Percentiles rank a stretch among this genome's conserved stretches.
Conservation (phyloP, 2,329 filamentous ascomycete species). For the Apiospora kogelbergensis region DNA sequence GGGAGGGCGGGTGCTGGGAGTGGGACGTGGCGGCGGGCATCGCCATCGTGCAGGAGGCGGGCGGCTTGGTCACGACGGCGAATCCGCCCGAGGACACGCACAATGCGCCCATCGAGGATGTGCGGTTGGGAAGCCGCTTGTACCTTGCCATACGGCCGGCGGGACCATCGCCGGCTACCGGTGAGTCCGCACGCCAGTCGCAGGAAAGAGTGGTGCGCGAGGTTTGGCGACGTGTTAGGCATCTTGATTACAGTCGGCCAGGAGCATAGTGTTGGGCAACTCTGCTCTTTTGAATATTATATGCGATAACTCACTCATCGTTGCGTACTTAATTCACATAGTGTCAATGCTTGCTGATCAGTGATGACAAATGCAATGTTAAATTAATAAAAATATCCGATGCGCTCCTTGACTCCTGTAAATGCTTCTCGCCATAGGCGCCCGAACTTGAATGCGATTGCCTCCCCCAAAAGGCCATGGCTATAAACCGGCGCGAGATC, state of each 20-base stretch:
- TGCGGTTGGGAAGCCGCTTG: slow-evolving; percentile 63
- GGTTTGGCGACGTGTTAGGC: slow-evolving; percentile 68
- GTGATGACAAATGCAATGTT: not conserved
- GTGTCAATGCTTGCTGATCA: not conserved
- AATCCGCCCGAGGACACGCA: slow-evolving; percentile 64
- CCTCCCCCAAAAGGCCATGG: not conserved
- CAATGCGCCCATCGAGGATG: slow-evolving; percentile 57
- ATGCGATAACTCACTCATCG: too few species aligned
- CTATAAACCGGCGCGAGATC: not conserved
- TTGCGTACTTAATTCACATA: too few species aligned
- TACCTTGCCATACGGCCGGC: slow-evolving; percentile 74
- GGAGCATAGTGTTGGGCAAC: slow-evolving; percentile 43
- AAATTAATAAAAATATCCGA: not conserved
- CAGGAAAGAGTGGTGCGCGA: slow-evolving; percentile 72
- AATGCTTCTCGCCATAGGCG: not conserved
- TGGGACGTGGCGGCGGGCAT: slow-evolving; percentile 80
- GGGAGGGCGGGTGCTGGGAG: slow-evolving; percentile 81
- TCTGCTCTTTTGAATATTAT: not conserved
- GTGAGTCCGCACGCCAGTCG: slow-evolving; percentile 63
- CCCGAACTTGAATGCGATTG: not conserved
- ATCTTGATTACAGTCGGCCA: slow-evolving; percentile 66
- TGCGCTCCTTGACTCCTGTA: slow-evolving; percentile 7
- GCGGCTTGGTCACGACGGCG: slow-evolving; percentile 71
- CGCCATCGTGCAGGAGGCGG: slow-evolving; percentile 71
- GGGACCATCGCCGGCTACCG: slow-evolving; percentile 49